Evolutionary conservation across 371 early-diverging fungal species (phyloP), one percentile per base, ranked within the genome.

Genomic region (Umbelopsis sp.): DNA sequence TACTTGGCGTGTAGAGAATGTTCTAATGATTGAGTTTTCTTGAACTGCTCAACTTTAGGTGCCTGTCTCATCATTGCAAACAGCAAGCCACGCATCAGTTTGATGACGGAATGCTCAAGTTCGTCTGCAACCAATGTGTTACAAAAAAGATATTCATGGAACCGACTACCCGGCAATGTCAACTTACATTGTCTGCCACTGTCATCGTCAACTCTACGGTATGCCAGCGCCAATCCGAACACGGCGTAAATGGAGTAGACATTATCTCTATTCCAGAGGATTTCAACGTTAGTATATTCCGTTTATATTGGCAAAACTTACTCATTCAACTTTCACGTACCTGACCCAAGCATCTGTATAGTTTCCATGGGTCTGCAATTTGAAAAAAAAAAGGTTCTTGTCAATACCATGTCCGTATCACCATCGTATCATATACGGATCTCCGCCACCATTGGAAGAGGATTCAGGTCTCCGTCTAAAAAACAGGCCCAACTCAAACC

Each of bases 261-360:
- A 71, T 96, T 96, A 79, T 96, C 96, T 53, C 96, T 92, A 67
- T 50, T 16, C 12, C 41, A 46, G 67, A 16, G 35, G 12, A 52
- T 63, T 50, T 44, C 44, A 20, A 65, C 32, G 25, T 45, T 50
- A 66, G 50, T 22, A 32, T 44, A 16, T 5, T 9, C n/a, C 50
- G 44, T 41, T 7, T 41, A 66, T 63, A 20, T 29, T 3, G 1
- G 29, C 29, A 4, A 29, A 63, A 18, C 22, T 44, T 46, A 29
- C 18, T 29, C 14, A 22, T 0, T 14, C 32, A 1, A 38, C n/a
- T 37, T 7, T 44, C 22, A 41, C 82, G 70, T 86, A 92, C 92
- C 93, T 84, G 57, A 94, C 94, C 96, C 95, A 96, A 37, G 95
- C 96, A 81, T 96, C 95, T 1, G 91, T 84, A 70, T 96, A 94